Evolutionary conservation across 2,329 filamentous ascomycete species (phyloP).

Genomic region (Cryphonectria naterciae): DNA sequence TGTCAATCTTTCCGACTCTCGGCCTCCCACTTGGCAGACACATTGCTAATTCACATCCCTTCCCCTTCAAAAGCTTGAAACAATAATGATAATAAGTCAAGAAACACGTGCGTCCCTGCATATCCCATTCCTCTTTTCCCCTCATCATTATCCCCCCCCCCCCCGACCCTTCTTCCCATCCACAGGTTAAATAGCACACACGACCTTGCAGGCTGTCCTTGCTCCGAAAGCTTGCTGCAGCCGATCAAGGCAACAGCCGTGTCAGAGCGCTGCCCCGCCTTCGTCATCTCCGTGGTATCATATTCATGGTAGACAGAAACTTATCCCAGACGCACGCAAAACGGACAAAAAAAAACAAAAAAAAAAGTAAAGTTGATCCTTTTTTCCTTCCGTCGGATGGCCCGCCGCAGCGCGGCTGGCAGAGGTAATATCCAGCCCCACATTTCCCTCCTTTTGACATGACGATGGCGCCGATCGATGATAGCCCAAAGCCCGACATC

Average conservation of each 20-base stretch:
- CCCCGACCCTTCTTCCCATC: background rate
- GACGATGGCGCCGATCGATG: background rate
- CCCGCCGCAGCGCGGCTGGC: background rate
- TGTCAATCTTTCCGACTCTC: background rate
- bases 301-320: constrained; percentile 13
- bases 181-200: background rate
- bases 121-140: background rate
- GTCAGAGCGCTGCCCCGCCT: background rate
- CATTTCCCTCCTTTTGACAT: background rate
- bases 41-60: background rate
- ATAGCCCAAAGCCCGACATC: background rate
- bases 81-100: background rate
- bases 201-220: background rate
- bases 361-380: background rate
- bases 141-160: background rate
- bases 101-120: background rate
- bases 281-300: constrained; percentile 13
- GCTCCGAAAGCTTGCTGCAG: background rate
- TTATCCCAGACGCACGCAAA: constrained; percentile 6
- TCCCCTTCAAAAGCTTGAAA: background rate
- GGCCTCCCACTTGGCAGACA: background rate
- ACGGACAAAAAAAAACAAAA: background rate
- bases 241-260: background rate
- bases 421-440: background rate
- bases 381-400: background rate